Percentiles rank a stretch among this genome's conserved stretches.
Evolutionary conservation across 2,329 filamentous ascomycete species (phyloP).

Genomic region (Epichloe gansuensis): DNA sequence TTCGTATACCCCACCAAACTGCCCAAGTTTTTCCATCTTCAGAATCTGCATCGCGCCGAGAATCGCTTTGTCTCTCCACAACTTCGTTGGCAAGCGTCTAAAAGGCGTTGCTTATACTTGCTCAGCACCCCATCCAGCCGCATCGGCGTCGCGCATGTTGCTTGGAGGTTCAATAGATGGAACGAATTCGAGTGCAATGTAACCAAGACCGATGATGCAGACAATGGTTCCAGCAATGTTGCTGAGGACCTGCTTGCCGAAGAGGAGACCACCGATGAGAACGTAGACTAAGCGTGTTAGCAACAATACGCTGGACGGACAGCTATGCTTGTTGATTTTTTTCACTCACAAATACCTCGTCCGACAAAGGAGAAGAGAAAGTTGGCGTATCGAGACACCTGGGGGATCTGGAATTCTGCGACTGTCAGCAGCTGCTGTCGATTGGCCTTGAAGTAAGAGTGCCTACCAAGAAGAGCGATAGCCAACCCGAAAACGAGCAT

Average conservation of each 20-base stretch:
- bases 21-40: background rate
- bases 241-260: constrained; percentile 54
- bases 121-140: constrained; percentile 61
- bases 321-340: background rate
- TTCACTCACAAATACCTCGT: constrained; percentile 75
- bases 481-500: constrained; percentile 81
- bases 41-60: background rate
- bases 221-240: constrained; percentile 69
- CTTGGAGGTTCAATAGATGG: constrained; percentile 68
- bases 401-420: constrained; percentile 89
- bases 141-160: constrained; percentile 69
- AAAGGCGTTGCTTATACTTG: constrained; percentile 43
- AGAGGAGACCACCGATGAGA: constrained; percentile 79
- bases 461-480: constrained; percentile 52
- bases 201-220: constrained; percentile 65
- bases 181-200: constrained; percentile 63
- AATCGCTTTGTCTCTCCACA: no score
- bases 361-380: constrained; percentile 98
- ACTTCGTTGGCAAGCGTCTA: background rate
- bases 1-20: background rate
- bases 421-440: constrained; percentile 12
- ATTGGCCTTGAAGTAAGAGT: background rate
- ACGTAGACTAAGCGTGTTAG: constrained; percentile 62
- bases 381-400: constrained; percentile 84
- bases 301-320: background rate